A percentile compares a stretch with the other conserved stretches of the same genome.
These are phyloP conservation scores for Boechera divaricarpa DNA, from an alignment of 345 rosid species.

Conservation along the genomic window DNA sequence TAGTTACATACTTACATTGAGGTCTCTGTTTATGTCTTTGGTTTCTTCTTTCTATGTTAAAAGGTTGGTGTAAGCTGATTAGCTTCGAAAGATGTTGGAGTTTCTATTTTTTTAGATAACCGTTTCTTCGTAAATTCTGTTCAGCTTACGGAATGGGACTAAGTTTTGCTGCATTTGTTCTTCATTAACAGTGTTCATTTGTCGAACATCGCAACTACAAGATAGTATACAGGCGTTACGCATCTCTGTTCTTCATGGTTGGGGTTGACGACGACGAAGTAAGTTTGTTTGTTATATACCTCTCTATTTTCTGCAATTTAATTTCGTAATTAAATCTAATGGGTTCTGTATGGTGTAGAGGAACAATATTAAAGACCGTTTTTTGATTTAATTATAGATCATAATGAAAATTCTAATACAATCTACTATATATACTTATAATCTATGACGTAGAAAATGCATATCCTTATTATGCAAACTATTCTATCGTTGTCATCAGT, in stretches of 20 bases:
- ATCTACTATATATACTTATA: not conserved
- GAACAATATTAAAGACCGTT: not conserved
- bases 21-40: conserved; percentile 10
- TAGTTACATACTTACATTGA: conserved; percentile 8
- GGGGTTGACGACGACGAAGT: conserved; percentile 97
- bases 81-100: not conserved
- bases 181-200: conserved; percentile 76
- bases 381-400: not conserved
- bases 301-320: not conserved
- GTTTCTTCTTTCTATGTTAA: not conserved
- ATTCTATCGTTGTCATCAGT: not conserved
- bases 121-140: not conserved
- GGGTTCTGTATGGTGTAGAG: not conserved
- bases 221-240: conserved; percentile 92
- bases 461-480: not conserved
- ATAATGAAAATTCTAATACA: not conserved
- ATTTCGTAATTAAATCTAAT: not conserved
- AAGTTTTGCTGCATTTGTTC: conserved; percentile 7
- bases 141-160: not conserved
- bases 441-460: not conserved
- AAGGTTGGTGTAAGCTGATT: not conserved
- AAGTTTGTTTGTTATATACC: conserved; percentile 33
- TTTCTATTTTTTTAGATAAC: not conserved
- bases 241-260: conserved; percentile 92
- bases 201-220: conserved; percentile 99